phyloP scores from a whole-genome alignment of 768 basidiomycete species.

The Tulasnella sp. region DNA sequence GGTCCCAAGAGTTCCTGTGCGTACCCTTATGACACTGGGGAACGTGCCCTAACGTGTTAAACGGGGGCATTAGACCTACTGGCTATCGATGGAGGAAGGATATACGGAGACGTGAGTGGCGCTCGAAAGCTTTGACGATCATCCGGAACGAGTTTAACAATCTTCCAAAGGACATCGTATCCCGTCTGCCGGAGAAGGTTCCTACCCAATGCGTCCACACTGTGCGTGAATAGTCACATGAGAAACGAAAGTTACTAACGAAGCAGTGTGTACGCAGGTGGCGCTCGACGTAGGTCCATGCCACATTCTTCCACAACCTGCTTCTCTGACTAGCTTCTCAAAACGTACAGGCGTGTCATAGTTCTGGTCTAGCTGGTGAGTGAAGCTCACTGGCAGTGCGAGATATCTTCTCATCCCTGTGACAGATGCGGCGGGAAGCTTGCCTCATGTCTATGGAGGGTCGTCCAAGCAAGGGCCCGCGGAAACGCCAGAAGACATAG shows the following conservation, averaged over 20 bases:
- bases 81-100: background rate
- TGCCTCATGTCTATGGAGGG: too few relatives aligned
- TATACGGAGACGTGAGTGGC: background rate
- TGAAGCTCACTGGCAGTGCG: too few relatives aligned
- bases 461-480: too few relatives aligned
- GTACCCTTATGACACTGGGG: background rate
- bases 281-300: background rate
- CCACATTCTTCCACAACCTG: too few relatives aligned
- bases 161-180: background rate
- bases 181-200: background rate
- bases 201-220: background rate
- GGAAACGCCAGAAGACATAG: too few relatives aligned
- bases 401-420: too few relatives aligned
- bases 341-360: too few relatives aligned
- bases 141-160: background rate
- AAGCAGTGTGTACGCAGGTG: background rate
- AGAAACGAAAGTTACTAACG: background rate
- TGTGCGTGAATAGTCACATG: background rate
- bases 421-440: too few relatives aligned
- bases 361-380: too few relatives aligned
- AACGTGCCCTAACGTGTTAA: background rate
- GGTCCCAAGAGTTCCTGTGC: background rate
- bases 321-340: too few relatives aligned
- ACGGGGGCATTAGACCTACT: background rate
- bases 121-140: background rate